Evolutionary conservation across 2,329 filamentous ascomycete species (phyloP).

Genomic region (Claviceps spartinae): DNA sequence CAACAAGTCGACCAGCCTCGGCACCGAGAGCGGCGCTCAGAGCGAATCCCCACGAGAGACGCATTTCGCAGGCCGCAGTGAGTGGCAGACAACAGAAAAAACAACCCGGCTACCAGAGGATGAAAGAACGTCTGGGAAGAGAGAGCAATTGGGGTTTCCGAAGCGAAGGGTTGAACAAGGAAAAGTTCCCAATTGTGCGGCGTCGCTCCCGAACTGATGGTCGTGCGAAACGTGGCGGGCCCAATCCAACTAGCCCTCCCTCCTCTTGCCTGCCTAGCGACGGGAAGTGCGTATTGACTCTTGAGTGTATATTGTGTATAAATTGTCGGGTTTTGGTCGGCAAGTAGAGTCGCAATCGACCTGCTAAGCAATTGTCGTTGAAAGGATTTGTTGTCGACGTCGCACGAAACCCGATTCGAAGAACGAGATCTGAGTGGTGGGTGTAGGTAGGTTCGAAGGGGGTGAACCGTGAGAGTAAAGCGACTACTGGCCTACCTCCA

Average conservation of each 20-base stretch:
- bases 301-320: neutral
- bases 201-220: neutral
- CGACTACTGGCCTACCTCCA: neutral
- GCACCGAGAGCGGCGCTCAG: conserved; percentile 12
- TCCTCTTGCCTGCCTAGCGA: neutral
- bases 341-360: neutral
- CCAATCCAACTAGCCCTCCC: neutral
- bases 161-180: neutral
- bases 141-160: neutral
- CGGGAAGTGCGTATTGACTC: neutral
- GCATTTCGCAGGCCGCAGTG: conserved; percentile 9
- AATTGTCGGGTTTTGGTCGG: neutral
- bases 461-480: neutral
- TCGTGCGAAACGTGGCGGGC: neutral
- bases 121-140: neutral
- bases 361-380: neutral
- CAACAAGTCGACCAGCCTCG: conserved; percentile 6
- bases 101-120: neutral
- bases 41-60: conserved; percentile 10
- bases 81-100: neutral
- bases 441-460: neutral
- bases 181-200: neutral
- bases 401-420: neutral
- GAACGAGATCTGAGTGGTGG: neutral
- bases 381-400: neutral